Conservation (phyloP, 305 asterid genomes). For the Salvia sclarea region DNA sequence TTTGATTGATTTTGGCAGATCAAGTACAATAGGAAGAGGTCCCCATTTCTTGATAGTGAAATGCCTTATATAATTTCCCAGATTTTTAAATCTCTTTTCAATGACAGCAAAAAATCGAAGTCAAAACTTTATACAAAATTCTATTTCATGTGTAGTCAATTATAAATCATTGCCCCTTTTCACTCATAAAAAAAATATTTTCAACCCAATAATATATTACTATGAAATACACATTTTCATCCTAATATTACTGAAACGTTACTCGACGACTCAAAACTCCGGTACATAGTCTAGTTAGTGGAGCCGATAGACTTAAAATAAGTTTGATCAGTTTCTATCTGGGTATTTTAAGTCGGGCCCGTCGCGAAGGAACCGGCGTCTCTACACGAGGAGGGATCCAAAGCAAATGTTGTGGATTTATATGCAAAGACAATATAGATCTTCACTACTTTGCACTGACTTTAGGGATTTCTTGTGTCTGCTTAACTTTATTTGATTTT, state of each 20-base stretch:
- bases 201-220: no score
- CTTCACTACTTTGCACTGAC: constrained; percentile 46
- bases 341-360: neutral
- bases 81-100: constrained; percentile 13
- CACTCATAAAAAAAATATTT: neutral
- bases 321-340: neutral
- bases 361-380: neutral
- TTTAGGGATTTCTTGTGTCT: constrained; percentile 49
- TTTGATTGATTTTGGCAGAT: constrained; percentile 19
- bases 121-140: constrained; percentile 11
- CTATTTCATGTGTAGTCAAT: constrained; percentile 22
- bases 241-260: no score
- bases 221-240: no score
- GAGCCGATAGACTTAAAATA: no score
- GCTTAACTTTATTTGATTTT: no score
- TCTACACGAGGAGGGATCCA: constrained; percentile 27
- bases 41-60: constrained; percentile 36
- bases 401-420: constrained; percentile 32
- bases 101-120: neutral
- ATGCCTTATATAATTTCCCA: neutral
- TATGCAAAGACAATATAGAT: constrained; percentile 29
- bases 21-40: constrained; percentile 15
- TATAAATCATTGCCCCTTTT: neutral
- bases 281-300: no score
- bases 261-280: neutral